Conservation (phyloP, 208 protist genomes). For the Pavlovales sp. region DNA sequence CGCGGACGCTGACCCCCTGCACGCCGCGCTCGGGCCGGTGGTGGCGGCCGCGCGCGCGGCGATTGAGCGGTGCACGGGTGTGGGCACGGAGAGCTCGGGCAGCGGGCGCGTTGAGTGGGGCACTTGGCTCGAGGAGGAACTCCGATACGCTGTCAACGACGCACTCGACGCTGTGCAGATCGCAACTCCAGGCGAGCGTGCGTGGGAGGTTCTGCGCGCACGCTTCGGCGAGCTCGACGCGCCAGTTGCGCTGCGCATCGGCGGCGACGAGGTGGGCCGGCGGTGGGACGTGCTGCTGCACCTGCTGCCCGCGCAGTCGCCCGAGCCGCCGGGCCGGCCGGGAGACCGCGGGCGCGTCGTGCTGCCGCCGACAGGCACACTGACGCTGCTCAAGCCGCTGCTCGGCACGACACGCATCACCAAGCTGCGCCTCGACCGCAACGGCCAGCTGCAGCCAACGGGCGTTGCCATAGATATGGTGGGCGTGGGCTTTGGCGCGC, state of each 20-base stretch:
- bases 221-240: neutral
- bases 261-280: neutral
- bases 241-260: slow-evolving; percentile 10
- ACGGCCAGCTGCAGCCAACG: neutral
- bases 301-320: neutral
- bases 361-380: neutral
- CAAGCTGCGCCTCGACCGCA: slow-evolving; percentile 1
- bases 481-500: neutral
- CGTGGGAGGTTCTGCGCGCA: slow-evolving; percentile 18
- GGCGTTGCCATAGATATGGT: neutral
- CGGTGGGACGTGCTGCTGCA: slow-evolving; percentile 33
- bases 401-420: slow-evolving; percentile 7
- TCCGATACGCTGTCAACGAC: neutral
- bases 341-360: neutral
- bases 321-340: too few relatives aligned
- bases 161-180: neutral
- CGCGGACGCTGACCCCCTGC: too few relatives aligned
- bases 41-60: neutral
- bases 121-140: slow-evolving; percentile 30
- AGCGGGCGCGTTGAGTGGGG: slow-evolving; percentile 39
- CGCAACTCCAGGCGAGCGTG: neutral
- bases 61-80: slow-evolving; percentile 15
- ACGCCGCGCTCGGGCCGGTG: neutral
- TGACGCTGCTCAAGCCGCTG: slow-evolving; percentile 37
- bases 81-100: slow-evolving; percentile 30